Conservation (phyloP, 140 eudicot genomes). For the Anethum foeniculum region DNA sequence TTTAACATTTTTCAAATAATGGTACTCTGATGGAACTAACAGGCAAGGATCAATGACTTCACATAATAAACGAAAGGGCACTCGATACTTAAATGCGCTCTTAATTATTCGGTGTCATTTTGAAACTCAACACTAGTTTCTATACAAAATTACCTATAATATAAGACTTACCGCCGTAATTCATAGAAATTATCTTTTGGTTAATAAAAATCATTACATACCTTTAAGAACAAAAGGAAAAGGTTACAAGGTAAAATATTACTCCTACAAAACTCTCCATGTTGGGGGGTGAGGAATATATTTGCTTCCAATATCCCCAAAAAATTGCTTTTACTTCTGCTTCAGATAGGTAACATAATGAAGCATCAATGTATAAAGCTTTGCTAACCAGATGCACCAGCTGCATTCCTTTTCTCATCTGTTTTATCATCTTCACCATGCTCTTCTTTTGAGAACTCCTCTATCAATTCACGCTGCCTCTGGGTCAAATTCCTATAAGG, state of each 20-base stretch:
- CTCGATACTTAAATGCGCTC: background rate
- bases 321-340: background rate
- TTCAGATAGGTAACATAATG: background rate
- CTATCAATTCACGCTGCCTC: slow-evolving; percentile 67
- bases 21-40: background rate
- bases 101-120: background rate
- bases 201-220: background rate
- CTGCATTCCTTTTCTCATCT: slow-evolving; percentile 28
- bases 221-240: slow-evolving; percentile 5
- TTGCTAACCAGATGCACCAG: slow-evolving; percentile 1
- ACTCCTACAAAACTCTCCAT: slow-evolving; percentile 11
- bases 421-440: slow-evolving; percentile 45
- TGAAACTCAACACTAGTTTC: background rate
- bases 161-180: background rate
- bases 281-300: slow-evolving; percentile 1
- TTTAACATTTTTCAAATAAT: background rate
- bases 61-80: background rate
- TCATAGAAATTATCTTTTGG: background rate
- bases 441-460: slow-evolving; percentile 78
- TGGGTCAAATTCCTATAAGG: slow-evolving; percentile 25
- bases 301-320: background rate
- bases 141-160: background rate
- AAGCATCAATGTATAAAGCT: background rate
- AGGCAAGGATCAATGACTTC: background rate
- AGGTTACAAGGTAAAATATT: background rate